These are phyloP conservation scores for Akanthomyces uredinophilus DNA, from an alignment of 2,329 filamentous ascomycete genomes.

Conservation along the genomic window DNA sequence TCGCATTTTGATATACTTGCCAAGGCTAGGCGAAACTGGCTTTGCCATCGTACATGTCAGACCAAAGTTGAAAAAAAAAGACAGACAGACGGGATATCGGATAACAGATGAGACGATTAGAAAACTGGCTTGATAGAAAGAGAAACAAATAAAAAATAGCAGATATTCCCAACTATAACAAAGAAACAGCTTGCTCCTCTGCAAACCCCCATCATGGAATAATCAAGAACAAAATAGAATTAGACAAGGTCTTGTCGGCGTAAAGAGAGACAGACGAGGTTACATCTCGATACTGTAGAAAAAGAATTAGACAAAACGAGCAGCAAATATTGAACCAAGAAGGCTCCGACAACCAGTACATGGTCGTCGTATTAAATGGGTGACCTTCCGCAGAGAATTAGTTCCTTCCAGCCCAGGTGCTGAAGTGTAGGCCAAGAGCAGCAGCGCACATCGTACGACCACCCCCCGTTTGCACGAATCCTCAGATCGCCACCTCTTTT, in stretches of 20 bases:
- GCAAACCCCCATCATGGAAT: conserved; percentile 3
- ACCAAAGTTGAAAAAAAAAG: background rate
- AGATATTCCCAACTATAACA: conserved; percentile 16
- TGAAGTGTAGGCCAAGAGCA: background rate
- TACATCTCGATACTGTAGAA: background rate
- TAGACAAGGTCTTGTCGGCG: conserved; percentile 4
- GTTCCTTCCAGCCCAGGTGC: background rate
- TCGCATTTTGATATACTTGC: too few species aligned
- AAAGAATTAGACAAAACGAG: background rate
- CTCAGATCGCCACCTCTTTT: conserved; percentile 5
- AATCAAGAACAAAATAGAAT: conserved; percentile 1
- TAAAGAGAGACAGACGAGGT: background rate
- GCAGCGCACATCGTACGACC: background rate
- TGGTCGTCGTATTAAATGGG: conserved; percentile 1
- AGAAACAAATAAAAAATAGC: conserved; percentile 10
- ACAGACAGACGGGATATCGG: background rate
- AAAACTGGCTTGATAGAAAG: conserved; percentile 1
- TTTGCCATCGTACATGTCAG: background rate
- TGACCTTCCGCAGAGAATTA: background rate
- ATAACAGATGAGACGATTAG: background rate
- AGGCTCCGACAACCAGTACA: background rate
- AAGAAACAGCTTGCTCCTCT: conserved; percentile 14
- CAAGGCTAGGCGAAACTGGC: too few species aligned
- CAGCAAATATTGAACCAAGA: background rate
- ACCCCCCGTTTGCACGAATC: background rate